Percentiles rank a stretch among this genome's conserved stretches.
These are phyloP conservation scores for Hymenoscyphus repandus DNA, from an alignment of 2,329 filamentous ascomycete species.

Conservation along the genomic window DNA sequence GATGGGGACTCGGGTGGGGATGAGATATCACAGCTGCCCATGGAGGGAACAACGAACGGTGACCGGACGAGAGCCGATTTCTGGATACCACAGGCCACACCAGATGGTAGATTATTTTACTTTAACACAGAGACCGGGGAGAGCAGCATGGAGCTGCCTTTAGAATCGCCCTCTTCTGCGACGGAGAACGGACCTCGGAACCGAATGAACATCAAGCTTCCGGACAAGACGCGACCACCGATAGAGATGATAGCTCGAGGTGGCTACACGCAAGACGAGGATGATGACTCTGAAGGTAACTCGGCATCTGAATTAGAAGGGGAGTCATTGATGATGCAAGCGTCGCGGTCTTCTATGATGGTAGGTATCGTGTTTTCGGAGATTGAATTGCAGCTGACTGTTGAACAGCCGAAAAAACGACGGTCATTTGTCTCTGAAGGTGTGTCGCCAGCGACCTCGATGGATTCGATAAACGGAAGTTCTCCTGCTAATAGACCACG, in stretches of 20 bases:
- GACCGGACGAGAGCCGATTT: slow-evolving; percentile 87
- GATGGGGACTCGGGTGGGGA: slow-evolving; percentile 59
- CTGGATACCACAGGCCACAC: slow-evolving; percentile 96
- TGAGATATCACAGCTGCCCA: slow-evolving; percentile 52
- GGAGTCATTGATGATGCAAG: slow-evolving; percentile 64
- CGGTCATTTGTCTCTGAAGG: slow-evolving; percentile 56
- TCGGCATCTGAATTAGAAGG: slow-evolving; percentile 86
- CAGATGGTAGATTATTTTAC: slow-evolving; percentile 90
- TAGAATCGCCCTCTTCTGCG: slow-evolving; percentile 79
- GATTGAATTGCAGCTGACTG: slow-evolving; percentile 21
- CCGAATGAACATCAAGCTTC: slow-evolving; percentile 80
- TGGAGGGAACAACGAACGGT: slow-evolving; percentile 59
- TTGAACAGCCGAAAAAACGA: slow-evolving; percentile 51
- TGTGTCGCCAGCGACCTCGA: slow-evolving; percentile 80
- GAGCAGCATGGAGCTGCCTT: slow-evolving; percentile 87
- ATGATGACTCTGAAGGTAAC: slow-evolving; percentile 76
- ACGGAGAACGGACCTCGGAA: slow-evolving; percentile 84
- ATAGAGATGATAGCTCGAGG: slow-evolving; percentile 79
- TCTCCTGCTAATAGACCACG: slow-evolving; percentile 55
- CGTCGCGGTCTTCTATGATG: slow-evolving; percentile 65
- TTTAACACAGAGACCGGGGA: slow-evolving; percentile 97
- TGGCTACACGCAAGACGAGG: slow-evolving; percentile 76
- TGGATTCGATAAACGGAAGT: slow-evolving; percentile 78
- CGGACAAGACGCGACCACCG: slow-evolving; percentile 83
- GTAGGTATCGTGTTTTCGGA: slow-evolving; percentile 26